Evolutionary conservation across 495 filamentous ascomycete genomes (phyloP), one percentile per base, ranked within the genome.

Genomic region (Eremomyces bilateralis): DNA sequence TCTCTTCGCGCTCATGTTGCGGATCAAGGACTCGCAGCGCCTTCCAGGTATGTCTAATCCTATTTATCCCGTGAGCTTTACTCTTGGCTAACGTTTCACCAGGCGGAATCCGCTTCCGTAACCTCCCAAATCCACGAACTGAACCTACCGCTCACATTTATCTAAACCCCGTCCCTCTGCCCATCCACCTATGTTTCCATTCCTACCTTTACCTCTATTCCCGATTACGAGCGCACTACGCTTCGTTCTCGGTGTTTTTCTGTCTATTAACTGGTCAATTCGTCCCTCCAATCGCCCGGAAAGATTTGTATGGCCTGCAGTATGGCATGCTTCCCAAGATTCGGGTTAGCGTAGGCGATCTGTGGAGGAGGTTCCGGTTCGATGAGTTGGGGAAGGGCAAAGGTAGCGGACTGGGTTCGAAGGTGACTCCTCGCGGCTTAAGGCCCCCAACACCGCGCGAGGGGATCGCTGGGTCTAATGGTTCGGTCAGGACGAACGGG

Each of bases 161-260:
- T 39, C 57, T 91, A 21, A 82, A 85, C 77, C 80, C 83, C 3
- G 76, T 92, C 15, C 88, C 88, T 1, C 69, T 99, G 2, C 69
- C 79, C n/a, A 73, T 94, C 38, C 67, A 69, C 21, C 75, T 76
- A 19, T 94, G 93, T 76, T 94, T 95, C 53, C 70, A 88, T 42
- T 83, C 93, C 46, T 95, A 99, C 58, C 91, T 90, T 55, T 81
- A 94, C 48, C 77, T 95, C 35, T 81, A 78, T 31, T 70, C 80
- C 38, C 77, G 88, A 21, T 77, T 99, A 15, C 76, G 80, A 36
- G 90, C 90, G 48, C 88, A 99, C 53, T 99, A 99, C 53, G 61
- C 93, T 21, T 81, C 80, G 0, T 82, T 81, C 0, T 64, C 71
- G 12, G 90, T 99, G 15, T 67, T 94, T 34, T 65, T 88, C 34